Evolutionary conservation across 768 basidiomycete genomes (phyloP), one percentile per base, ranked within the genome.

Genomic region (Dioszegia aurantiaca): DNA sequence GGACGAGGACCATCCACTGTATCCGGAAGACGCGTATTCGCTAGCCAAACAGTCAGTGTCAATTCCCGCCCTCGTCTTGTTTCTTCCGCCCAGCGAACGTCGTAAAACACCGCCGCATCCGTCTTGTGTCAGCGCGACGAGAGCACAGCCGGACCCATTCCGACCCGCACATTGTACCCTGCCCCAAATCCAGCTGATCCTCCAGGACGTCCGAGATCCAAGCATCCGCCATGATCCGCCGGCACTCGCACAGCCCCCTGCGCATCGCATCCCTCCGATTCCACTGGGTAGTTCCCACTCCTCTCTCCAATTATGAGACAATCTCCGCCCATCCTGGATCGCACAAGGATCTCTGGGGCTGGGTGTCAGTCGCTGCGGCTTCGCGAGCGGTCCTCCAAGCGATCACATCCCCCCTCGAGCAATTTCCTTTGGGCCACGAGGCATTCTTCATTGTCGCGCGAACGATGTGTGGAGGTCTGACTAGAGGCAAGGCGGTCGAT

Each of bases 391-490:
- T 86, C 69, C 69, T 88, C 11, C 77, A 82, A 19, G 84, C 85
- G 0, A 68, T 88, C 4, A 79, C 81, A 1, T 76, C 77, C 3
- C 78, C 81, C 9, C 74, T 70, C 30, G 17, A 30, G 2, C 56
- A 37, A 2, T 68, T 68, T 37, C 64, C 67, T 1, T 17, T 16
- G 12, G 73, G 86, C 1, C 86, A 87, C 58, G 86, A 89, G 65
- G 77, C 77, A 2, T 89, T 88, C 76, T 85, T 86, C 74, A 83
- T 89, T 60, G 80, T 77, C 5, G 83, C 85, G 26, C 83, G 84
- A 21, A 80, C 80, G 24, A 80, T 80, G 27, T 47, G 46, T 17
- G 46, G 46, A 4, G 46, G 46, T 4, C 14, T 5, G 46, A 31
- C 3, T 79, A 80, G 4, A 74, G 70, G 4, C 79, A 83, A 27